These are phyloP conservation scores for Chamaenerion angustifolium DNA, from an alignment of 345 rosid species.

Conservation along the genomic window DNA sequence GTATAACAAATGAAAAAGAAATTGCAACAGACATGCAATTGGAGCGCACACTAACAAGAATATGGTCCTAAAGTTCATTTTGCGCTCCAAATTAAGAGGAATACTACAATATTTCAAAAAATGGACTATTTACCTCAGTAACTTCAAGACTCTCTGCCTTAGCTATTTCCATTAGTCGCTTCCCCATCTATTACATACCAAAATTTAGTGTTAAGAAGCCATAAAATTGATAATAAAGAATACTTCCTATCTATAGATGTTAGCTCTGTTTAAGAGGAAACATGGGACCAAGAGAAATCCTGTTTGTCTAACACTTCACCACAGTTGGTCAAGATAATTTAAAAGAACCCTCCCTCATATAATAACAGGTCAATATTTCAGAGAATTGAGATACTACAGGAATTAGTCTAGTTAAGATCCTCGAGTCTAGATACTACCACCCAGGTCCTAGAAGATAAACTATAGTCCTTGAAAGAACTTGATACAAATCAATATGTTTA, in stretches of 20 bases:
- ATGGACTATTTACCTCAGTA: constrained; percentile 23
- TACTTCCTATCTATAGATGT: not conserved
- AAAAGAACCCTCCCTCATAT: too few relatives aligned
- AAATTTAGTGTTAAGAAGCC: constrained; percentile 13
- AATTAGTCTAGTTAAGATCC: too few relatives aligned
- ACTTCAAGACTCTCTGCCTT: constrained; percentile 75
- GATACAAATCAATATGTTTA: too few relatives aligned
- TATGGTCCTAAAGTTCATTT: not conserved
- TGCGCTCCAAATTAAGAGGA: not conserved
- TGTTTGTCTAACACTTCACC: too few relatives aligned
- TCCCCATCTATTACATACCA: constrained; percentile 60
- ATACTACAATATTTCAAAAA: not conserved
- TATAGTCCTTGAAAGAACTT: too few relatives aligned
- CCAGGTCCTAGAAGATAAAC: too few relatives aligned
- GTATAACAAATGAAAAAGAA: not conserved
- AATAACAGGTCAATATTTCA: too few relatives aligned
- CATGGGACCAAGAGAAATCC: too few relatives aligned
- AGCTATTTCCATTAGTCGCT: constrained; percentile 78
- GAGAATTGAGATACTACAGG: too few relatives aligned
- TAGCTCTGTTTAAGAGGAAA: too few relatives aligned
- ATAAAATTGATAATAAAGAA: not conserved
- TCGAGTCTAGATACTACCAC: too few relatives aligned
- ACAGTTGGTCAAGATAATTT: too few relatives aligned
- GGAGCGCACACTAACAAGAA: not conserved
- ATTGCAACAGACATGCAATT: not conserved